phyloP scores from a whole-genome alignment of 2,329 filamentous ascomycete genomes.

The Conoideocrella luteorostrata region DNA sequence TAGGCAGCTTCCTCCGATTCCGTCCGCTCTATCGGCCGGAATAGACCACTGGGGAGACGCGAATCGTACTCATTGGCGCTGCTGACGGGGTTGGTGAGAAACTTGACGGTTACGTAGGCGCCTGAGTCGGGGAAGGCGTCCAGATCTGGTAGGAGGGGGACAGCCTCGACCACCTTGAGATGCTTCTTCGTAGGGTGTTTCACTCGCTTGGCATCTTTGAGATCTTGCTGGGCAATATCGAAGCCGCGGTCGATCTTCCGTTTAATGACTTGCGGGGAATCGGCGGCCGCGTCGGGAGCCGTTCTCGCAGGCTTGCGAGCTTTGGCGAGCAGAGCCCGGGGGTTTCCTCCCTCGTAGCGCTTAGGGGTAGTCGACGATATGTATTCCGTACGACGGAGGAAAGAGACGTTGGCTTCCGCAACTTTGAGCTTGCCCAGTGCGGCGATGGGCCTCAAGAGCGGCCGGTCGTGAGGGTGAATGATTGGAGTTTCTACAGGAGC shows the following conservation, averaged over 20 bases:
- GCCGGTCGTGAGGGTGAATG: constrained; percentile 76
- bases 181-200: constrained; percentile 54
- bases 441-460: constrained; percentile 75
- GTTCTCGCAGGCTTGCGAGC: constrained; percentile 29
- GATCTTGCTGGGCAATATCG: constrained; percentile 44
- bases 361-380: constrained; percentile 61
- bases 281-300: constrained; percentile 53
- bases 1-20: constrained; percentile 48
- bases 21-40: constrained; percentile 52
- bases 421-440: constrained; percentile 79
- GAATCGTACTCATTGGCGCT: constrained; percentile 47
- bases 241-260: constrained; percentile 61
- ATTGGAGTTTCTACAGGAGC: constrained; percentile 63
- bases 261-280: constrained; percentile 60
- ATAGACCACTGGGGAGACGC: constrained; percentile 54
- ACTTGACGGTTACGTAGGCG: constrained; percentile 64
- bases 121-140: constrained; percentile 65
- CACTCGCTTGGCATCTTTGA: constrained; percentile 47
- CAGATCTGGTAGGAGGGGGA: constrained; percentile 58
- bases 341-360: constrained; percentile 39
- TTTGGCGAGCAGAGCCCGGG: constrained; percentile 29
- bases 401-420: constrained; percentile 74
- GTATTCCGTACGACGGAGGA: constrained; percentile 93
- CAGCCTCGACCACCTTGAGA: constrained; percentile 52
- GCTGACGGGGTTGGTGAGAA: constrained; percentile 57